Evolutionary conservation across 2,329 filamentous ascomycete species (phyloP), one percentile per base, ranked within the genome.

Genomic region (Biscogniauxia sp.): DNA sequence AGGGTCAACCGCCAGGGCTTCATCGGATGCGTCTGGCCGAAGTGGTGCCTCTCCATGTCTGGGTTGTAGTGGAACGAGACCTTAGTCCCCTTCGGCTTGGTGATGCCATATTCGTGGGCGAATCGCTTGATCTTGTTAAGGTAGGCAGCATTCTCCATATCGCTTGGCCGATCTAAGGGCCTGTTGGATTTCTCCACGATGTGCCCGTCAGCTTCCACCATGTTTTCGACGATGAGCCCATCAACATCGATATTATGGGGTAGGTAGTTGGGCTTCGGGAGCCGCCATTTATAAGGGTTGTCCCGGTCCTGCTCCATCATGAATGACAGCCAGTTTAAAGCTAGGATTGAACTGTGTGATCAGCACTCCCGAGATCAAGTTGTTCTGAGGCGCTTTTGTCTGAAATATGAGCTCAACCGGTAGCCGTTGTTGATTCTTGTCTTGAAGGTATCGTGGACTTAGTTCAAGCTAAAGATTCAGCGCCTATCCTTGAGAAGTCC

Each of bases 31-130:
- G 92, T 93, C 78, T 92, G 90, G 66, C 95, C 95, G 75, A 99
- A 99, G 76, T 99, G 95, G 77, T 98, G 94, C 73, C 91, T 90
- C 78, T 99, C 95, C 74, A 98, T 96, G 62, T 92, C 88, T 1
- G 93, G 91, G 71, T 97, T 97, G 78, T 93, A 92, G 75, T 99
- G 95, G 77, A 93, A 98, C 9, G 94, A 97, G 53, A 99, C 94
- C 32, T 85, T 93, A 78, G 96, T 93, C 68, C 93, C 93, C 72
- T 90, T 88, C 1, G 94, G 93, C 41, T 88, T 85, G 56, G 87
- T 86, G 70, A 97, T 91, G 67, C 88, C 89, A 75, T 91, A 83
- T 56, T 84, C 80, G 61, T 83, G 78, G 23, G 83, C 84, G 20
- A 80, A 75, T 57, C 80, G 81, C 72, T 84, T 84, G 74, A 83